These are phyloP conservation scores for Zostera marina DNA, from an alignment of 116 monocot species.

Conservation along the genomic window DNA sequence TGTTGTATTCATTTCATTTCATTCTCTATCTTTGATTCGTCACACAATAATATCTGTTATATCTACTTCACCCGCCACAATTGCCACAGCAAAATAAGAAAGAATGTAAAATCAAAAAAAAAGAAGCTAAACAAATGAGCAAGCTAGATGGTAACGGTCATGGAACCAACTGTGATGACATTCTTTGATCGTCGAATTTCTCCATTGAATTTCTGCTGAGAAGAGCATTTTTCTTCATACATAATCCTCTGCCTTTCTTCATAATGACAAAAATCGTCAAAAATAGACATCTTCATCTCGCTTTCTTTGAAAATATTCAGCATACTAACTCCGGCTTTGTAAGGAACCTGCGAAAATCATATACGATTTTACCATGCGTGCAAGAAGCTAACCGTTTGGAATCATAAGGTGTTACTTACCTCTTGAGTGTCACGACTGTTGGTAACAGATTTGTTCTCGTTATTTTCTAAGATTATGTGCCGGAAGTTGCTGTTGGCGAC, in stretches of 20 bases:
- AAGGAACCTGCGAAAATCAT: conserved; percentile 33
- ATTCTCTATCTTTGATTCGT: too few species aligned
- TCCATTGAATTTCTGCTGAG: conserved; percentile 11
- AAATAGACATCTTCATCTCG: conserved; percentile 30
- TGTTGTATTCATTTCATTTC: too few species aligned
- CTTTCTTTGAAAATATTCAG: conserved; percentile 45
- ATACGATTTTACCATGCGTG: too few species aligned
- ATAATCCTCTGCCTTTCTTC: conserved; percentile 51
- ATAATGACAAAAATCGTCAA: conserved; percentile 63
- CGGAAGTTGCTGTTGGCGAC: conserved; percentile 51
- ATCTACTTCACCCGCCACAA: too few species aligned
- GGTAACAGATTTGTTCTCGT: conserved; percentile 71
- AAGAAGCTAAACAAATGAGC: too few species aligned
- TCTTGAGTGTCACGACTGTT: conserved; percentile 84
- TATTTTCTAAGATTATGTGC: conserved; percentile 64
- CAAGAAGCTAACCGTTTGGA: too few species aligned
- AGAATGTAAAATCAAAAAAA: too few species aligned
- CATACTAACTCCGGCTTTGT: conserved; percentile 47
- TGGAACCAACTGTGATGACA: too few species aligned
- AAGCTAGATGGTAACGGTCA: too few species aligned
- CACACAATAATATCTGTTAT: too few species aligned
- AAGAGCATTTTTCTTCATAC: conserved; percentile 38
- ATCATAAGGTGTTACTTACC: conserved; percentile 13
- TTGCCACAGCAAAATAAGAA: too few species aligned
- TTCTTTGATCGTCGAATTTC: neutral